phyloP scores from a whole-genome alignment of 768 basidiomycete species.

The Lactarius evosmus region DNA sequence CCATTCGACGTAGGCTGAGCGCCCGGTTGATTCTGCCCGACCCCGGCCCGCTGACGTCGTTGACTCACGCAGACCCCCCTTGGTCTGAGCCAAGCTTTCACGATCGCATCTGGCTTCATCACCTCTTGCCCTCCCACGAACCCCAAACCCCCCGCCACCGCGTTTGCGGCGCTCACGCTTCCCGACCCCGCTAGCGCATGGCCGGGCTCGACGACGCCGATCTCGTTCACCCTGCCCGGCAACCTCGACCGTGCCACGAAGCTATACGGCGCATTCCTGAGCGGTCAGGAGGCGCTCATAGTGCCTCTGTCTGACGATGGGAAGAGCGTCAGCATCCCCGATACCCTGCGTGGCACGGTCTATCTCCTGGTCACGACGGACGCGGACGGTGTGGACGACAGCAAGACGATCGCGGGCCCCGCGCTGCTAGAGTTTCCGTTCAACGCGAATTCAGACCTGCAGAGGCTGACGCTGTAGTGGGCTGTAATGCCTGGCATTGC shows the following conservation, averaged over 20 bases:
- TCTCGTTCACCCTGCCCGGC: slow-evolving; percentile 9
- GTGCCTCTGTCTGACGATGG: slow-evolving; percentile 19
- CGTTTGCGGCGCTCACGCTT: slow-evolving; percentile 49
- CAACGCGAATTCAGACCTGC: slow-evolving; percentile 11
- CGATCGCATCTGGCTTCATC: slow-evolving; percentile 46
- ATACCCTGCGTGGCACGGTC: slow-evolving; percentile 15
- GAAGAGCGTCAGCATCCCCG: slow-evolving; percentile 20
- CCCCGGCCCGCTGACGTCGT: slow-evolving; percentile 31
- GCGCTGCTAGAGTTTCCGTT: slow-evolving; percentile 25
- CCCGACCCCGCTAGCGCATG: slow-evolving; percentile 22
- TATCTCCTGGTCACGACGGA: slow-evolving; percentile 24
- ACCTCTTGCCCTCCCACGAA: slow-evolving; percentile 52
- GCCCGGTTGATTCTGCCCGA: slow-evolving; percentile 31
- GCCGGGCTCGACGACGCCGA: slow-evolving; percentile 20
- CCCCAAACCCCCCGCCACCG: slow-evolving; percentile 45
- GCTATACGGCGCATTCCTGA: slow-evolving; percentile 26
- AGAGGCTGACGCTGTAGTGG: neutral
- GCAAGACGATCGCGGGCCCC: slow-evolving; percentile 25
- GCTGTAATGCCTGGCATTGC: neutral
- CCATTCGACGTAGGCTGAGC: slow-evolving; percentile 45
- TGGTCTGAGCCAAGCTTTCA: slow-evolving; percentile 40
- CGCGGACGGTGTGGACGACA: slow-evolving; percentile 18
- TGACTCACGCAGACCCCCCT: slow-evolving; percentile 39
- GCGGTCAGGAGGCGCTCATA: slow-evolving; percentile 22
- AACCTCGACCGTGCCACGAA: slow-evolving; percentile 3